Evolutionary conservation across 495 filamentous ascomycete species (phyloP).

Genomic region (Daldinia bambusicola): DNA sequence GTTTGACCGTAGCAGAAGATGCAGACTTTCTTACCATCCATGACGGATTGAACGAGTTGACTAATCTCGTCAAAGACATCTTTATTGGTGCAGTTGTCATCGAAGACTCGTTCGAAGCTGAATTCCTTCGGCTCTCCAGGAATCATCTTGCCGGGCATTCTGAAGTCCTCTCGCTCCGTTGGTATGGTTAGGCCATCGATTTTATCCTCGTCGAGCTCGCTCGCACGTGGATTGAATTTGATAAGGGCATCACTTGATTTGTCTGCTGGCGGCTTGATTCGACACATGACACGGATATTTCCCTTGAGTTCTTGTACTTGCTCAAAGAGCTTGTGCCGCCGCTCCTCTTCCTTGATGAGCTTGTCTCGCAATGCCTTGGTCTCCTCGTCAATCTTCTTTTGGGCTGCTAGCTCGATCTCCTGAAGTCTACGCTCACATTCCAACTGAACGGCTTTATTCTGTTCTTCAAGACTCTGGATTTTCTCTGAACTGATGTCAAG

Average conservation of each 20-base stretch:
- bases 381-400: slow-evolving; percentile 47
- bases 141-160: slow-evolving; percentile 84
- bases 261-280: slow-evolving; percentile 83
- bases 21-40: slow-evolving; percentile 98
- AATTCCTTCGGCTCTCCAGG: slow-evolving; percentile 88
- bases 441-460: slow-evolving; percentile 70
- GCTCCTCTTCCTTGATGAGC: slow-evolving; percentile 88
- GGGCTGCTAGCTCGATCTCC: slow-evolving; percentile 47
- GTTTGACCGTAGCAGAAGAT: slow-evolving; percentile 99
- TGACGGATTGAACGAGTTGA: slow-evolving; percentile 93
- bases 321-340: slow-evolving; percentile 93
- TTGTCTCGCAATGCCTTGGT: slow-evolving; percentile 69
- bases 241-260: slow-evolving; percentile 43
- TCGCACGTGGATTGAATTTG: slow-evolving; percentile 50
- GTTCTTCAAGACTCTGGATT: slow-evolving; percentile 68
- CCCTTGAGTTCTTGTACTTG: slow-evolving; percentile 99
- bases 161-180: slow-evolving; percentile 83
- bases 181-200: slow-evolving; percentile 83
- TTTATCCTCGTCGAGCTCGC: slow-evolving; percentile 68
- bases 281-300: slow-evolving; percentile 98
- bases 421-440: slow-evolving; percentile 51
- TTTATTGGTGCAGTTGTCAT: slow-evolving; percentile 76
- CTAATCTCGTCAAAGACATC: slow-evolving; percentile 97
- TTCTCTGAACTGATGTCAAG: slow-evolving; percentile 51
- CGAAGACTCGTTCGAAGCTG: slow-evolving; percentile 93